Evolutionary conservation across 2,329 filamentous ascomycete species (phyloP).

Genomic region (Chaetomium globosum): DNA sequence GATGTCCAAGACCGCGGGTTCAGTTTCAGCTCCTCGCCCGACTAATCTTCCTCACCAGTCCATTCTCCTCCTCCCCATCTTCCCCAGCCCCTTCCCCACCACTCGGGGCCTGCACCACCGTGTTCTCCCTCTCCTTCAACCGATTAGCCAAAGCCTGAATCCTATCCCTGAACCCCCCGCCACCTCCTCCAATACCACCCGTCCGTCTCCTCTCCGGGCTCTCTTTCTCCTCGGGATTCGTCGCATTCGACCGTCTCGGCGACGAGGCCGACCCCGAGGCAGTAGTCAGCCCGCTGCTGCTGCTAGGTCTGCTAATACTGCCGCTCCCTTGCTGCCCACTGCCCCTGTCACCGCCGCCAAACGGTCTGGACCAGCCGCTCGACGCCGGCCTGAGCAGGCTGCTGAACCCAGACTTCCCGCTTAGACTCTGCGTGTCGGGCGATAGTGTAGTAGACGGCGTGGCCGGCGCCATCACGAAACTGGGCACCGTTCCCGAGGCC

Average conservation of each 20-base stretch:
- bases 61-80: conserved; percentile 34
- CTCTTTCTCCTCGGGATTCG: conserved; percentile 12
- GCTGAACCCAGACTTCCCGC: neutral
- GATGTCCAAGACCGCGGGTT: neutral
- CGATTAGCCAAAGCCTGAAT: conserved; percentile 40
- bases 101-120: conserved; percentile 31
- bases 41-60: conserved; percentile 27
- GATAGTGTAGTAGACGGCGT: conserved; percentile 33
- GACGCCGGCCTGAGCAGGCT: conserved; percentile 33
- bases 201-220: conserved; percentile 38
- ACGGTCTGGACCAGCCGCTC: conserved; percentile 35
- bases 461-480: conserved; percentile 42
- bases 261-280: neutral
- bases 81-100: conserved; percentile 29
- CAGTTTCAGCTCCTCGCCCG: conserved; percentile 22
- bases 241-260: conserved; percentile 5
- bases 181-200: conserved; percentile 28
- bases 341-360: conserved; percentile 24
- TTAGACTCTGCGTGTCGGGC: conserved; percentile 33
- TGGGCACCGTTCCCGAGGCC: conserved; percentile 36
- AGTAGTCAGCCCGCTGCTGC: conserved; percentile 25
- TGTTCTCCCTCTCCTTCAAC: conserved; percentile 37
- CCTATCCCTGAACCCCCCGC: conserved; percentile 45
- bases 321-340: neutral
- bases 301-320: conserved; percentile 26